A percentile compares a stretch with the other conserved stretches of the same genome.
These are phyloP conservation scores for Noccaea bulbosa DNA, from an alignment of 345 rosid genomes.

Conservation along the genomic window DNA sequence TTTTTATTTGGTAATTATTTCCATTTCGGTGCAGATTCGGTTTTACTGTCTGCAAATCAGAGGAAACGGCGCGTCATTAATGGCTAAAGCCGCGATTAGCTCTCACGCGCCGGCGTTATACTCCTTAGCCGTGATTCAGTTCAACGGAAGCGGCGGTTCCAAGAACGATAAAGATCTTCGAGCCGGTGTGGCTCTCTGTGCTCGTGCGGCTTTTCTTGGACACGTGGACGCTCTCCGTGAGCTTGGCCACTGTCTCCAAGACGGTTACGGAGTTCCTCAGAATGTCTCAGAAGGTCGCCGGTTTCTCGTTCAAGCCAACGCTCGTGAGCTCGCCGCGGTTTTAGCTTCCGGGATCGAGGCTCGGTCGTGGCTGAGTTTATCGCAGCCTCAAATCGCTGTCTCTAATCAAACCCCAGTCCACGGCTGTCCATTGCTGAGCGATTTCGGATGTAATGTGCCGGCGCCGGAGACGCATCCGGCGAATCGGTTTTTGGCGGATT, in stretches of 20 bases:
- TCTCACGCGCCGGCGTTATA: constrained; percentile 87
- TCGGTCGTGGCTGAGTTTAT: constrained; percentile 63
- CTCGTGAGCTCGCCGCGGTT: constrained; percentile 81
- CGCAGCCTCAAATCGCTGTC: constrained; percentile 43
- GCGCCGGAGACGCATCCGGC: constrained; percentile 87
- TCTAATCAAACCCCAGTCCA: constrained; percentile 46
- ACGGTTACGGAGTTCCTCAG: constrained; percentile 94
- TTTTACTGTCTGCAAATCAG: constrained; percentile 82
- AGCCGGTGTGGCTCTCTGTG: constrained; percentile 92
- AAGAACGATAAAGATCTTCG: constrained; percentile 90
- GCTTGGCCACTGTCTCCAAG: constrained; percentile 97
- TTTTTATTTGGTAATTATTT: not conserved
- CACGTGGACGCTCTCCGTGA: constrained; percentile 93
- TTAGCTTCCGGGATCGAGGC: constrained; percentile 49
- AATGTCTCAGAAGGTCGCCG: constrained; percentile 84
- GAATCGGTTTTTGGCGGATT: constrained; percentile 71
- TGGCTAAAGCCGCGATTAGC: constrained; percentile 93
- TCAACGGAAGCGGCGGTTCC: constrained; percentile 97
- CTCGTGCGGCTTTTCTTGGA: constrained; percentile 88
- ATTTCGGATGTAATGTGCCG: constrained; percentile 98
- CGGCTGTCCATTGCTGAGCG: constrained; percentile 80
- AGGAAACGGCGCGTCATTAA: constrained; percentile 85
- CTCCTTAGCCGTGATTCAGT: constrained; percentile 87
- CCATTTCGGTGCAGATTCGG: constrained; percentile 62
- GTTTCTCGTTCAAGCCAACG: constrained; percentile 94